Base-by-base conservation (phyloP, 257 asterid genomes). In the Petunia axillaris region DNA sequence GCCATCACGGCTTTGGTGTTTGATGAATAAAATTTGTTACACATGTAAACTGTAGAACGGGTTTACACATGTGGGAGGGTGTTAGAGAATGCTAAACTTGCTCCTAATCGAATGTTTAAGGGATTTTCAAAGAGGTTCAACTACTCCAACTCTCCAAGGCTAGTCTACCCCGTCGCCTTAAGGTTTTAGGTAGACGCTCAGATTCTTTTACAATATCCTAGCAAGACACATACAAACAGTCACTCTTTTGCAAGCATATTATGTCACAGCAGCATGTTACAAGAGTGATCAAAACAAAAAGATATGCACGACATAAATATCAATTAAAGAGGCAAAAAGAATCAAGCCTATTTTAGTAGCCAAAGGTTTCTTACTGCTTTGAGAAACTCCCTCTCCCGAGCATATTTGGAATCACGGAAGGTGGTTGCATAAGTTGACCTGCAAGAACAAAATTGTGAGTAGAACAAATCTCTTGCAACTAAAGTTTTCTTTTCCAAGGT, bases 351-450 rank as follows among this genome's bases (percentile, higher is more conserved):
- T 70, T 25, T 43, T 63, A 71, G 40, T 76, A 76, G 16, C 43
- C 74, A 65, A 71, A 43, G 15, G 75, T 82, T 16, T 65, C 93
- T 64, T 90, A 94, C 99, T 57, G 89, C 94, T 93, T 92, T 88
- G 48, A 95, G 90, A 87, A 95, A 95, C 80, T 95, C 99, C 84
- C 96, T 88, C 89, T 95, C 98, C 75, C 97, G 94, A 81, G 86
- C 89, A 87, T 89, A 93, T 84, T 92, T 93, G 70, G 99, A 95
- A 83, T 95, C 99, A 80, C 99, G 98, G 75, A 87, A 87, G 13
- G 99, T 91, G 8, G 95, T 92, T 78, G 97, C 99, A 88, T 95
- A 95, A 79, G 99, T 95, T 67, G 99, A 91, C 93, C 98, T 94
- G 96, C 37, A 81, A 76, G 73, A 60, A 78, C 84, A 76, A 79